These are phyloP conservation scores for Agrostemma githago DNA, from an alignment of 148 eudicot genomes.

Conservation along the genomic window DNA sequence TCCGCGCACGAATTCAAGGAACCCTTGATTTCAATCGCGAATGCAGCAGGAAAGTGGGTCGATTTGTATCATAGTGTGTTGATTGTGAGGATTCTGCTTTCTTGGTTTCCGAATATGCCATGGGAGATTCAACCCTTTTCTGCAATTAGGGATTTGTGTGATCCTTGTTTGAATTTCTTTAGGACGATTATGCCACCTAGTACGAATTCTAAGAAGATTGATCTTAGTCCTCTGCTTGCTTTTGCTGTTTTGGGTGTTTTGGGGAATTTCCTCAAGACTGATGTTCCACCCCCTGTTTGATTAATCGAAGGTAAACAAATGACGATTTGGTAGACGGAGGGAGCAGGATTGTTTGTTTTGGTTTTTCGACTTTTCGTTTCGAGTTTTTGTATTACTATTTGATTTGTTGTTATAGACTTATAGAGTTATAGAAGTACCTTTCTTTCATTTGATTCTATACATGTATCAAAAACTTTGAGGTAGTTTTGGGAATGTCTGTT, in stretches of 20 bases:
- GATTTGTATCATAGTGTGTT: slow-evolving; percentile 62
- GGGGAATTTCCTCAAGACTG: slow-evolving; percentile 15
- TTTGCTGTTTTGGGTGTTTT: slow-evolving; percentile 57
- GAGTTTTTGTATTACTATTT: background rate
- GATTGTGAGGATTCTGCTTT: slow-evolving; percentile 76
- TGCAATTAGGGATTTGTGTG: slow-evolving; percentile 75
- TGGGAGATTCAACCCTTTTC: slow-evolving; percentile 79
- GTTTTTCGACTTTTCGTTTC: too few relatives aligned
- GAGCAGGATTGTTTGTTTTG: background rate
- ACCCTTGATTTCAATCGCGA: slow-evolving; percentile 57
- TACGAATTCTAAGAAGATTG: slow-evolving; percentile 49
- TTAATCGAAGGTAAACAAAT: background rate
- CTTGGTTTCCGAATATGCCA: slow-evolving; percentile 75
- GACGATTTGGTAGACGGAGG: background rate
- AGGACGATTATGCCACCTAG: slow-evolving; percentile 61
- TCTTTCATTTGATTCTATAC: too few relatives aligned
- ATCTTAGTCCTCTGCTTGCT: slow-evolving; percentile 69
- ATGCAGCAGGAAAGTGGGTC: slow-evolving; percentile 66
- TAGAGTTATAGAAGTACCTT: too few relatives aligned
- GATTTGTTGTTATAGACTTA: too few relatives aligned
- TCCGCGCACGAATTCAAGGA: background rate
- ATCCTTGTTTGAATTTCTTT: slow-evolving; percentile 66
- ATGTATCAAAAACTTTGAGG: too few relatives aligned
- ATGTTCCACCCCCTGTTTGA: background rate
- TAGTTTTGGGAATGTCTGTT: too few relatives aligned